Percentiles rank a stretch among this genome's conserved stretches.
Evolutionary conservation across 345 rosid genomes (phyloP).

Genomic region (Ceriops zippeliana): DNA sequence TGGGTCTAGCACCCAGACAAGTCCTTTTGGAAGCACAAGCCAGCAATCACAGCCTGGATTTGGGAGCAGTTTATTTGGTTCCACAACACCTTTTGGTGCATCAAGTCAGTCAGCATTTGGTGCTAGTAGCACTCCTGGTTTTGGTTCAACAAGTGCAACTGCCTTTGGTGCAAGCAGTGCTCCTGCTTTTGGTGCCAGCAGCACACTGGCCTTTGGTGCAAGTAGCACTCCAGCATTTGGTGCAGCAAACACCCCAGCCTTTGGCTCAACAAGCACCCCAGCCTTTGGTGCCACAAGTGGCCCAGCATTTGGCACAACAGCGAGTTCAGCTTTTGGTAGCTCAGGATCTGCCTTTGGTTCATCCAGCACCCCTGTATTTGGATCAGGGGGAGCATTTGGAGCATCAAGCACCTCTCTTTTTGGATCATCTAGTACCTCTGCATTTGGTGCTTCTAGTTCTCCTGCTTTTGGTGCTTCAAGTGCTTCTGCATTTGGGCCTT

Average conservation of each 20-base stretch:
- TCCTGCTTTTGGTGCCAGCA: conserved; percentile 55
- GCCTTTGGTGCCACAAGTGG: conserved; percentile 49
- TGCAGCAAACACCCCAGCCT: conserved; percentile 35
- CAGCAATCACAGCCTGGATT: conserved; percentile 75
- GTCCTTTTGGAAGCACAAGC: conserved; percentile 57
- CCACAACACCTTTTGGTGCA: conserved; percentile 63
- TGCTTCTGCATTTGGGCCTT: conserved; percentile 27
- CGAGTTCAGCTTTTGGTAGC: conserved; percentile 37
- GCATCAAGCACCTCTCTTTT: conserved; percentile 28
- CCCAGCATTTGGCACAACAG: conserved; percentile 46
- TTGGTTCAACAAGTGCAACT: conserved; percentile 32
- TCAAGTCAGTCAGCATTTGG: conserved; percentile 45
- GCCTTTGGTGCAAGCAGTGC: conserved; percentile 49
- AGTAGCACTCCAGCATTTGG: conserved; percentile 51
- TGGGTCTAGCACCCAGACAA: conserved; percentile 60
- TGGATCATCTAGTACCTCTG: conserved; percentile 31
- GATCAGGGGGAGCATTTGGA: conserved; percentile 39
- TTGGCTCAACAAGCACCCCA: conserved; percentile 47
- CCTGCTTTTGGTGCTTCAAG: conserved; percentile 49
- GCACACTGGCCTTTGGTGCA: conserved; percentile 44
- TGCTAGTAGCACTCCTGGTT: conserved; percentile 14
- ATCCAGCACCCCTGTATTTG: conserved; percentile 34
- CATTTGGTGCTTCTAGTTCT: conserved; percentile 51
- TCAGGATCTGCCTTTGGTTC: conserved; percentile 47
- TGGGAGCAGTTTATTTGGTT: conserved; percentile 61